Base-by-base conservation (phyloP, 768 basidiomycete species). In the Ephemerocybe angulata region DNA sequence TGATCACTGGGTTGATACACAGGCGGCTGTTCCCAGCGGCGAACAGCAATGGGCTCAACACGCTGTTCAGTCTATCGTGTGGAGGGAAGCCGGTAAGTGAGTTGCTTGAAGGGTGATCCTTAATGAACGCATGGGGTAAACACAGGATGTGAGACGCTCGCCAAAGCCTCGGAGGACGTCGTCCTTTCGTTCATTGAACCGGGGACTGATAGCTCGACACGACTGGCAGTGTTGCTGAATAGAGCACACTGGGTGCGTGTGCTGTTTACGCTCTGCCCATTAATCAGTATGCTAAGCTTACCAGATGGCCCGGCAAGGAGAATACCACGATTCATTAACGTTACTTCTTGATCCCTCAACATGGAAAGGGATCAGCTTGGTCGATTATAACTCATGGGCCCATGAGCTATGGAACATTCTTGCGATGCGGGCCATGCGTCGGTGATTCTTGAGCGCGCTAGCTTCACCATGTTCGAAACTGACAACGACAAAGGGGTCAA, bases 351-450 rank as follows among this genome's bases (percentile, higher is more conserved):
- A 87, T 54, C 84, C 87, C 1, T 72, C 78, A 28, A 80, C 85
- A 15, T 93, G 91, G 90, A 71, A 76, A 1, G 82, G 85, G 5
- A 70, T 93, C 44, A 76, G 77, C 12, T 65, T 88, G 19, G 71
- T 77, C 33, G 85, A 87, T 65, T 88, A 88, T 65, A 70, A 73
- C n/a, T 70, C 76, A 30, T 93, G 92, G 91, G 84, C 87, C 19
- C 73, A 76, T 46, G 81, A 86, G 64, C 78, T 92, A 42, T 93
- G 90, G 92, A 82, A 89, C 63, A 79, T 89, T 51, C 72, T 93
- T 25, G 78, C 77, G 12, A 67, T 90, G 56, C 80, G 87, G 22
- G 80, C 85, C 12, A 83, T 81, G 55, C 83, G 91, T 52, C 79
- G 85, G 90, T 88, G 65, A 38, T 47, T 8, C 27, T 21, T 12